Base-by-base conservation (phyloP, 306 rosid genomes). In the Glycine latifolia region DNA sequence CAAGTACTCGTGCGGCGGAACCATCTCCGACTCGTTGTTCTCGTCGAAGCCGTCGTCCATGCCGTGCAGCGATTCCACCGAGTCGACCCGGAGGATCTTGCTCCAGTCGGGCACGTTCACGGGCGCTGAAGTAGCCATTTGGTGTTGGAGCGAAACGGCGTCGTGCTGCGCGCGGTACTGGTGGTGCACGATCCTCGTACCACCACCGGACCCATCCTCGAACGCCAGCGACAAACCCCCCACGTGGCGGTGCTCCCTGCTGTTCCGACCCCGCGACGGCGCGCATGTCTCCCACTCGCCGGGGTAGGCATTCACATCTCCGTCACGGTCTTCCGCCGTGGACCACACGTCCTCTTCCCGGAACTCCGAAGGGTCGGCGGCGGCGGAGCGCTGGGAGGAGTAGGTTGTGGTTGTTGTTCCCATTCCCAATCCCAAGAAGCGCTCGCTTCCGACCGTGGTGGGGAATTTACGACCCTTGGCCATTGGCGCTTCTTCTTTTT, bases 21-120 rank as follows among this genome's bases (percentile, higher is more conserved):
- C 92, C 74, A 92, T 87, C 86, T 89, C 99, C 60, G 91, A 75
- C 12, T 88, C 91, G 20, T 62, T 60, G 10, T 60, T 26, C 31
- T 26, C 90, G 10, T 86, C 90, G 8, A 79, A 67, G 7, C 59
- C 88, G 59, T 87, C 87, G 55, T 87, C 87, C 73, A 85, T 49
- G 72, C 70, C 95, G 59, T 82, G 94, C 58, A 93, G 80, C 68
- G 97, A 95, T 89, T 26, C 97, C 5, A 85, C 92, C 82, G 97
- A 91, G 31, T 85, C 92, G 1, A 85, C 93, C 3, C 92, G 91
- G 71, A 91, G 94, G 52, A 96, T 96, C 92, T 92, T 93, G 79
- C 97, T 92, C 99, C 99, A 96, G 75, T 96, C 99, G 7, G 99
- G 98, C 58, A 93, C 98, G 91, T 93, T 96, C 77, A 96, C 81